Percentiles rank a stretch among this genome's conserved stretches.
Conservation (phyloP, 2,329 filamentous ascomycete species). For the Salinomyces thailandicus region DNA sequence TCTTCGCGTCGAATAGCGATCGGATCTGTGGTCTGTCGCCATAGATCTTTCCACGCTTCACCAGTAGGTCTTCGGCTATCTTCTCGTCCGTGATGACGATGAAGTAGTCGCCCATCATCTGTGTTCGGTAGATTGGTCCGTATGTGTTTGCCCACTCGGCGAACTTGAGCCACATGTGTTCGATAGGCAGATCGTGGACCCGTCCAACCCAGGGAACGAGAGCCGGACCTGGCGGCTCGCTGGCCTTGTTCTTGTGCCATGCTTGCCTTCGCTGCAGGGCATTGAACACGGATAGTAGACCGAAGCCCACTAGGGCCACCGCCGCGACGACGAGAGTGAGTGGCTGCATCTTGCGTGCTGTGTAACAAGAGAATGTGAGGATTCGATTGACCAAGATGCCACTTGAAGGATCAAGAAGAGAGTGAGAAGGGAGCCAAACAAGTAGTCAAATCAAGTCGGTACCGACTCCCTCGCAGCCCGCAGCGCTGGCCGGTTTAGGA, state of each 20-base stretch:
- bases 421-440: background rate
- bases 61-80: constrained; percentile 43
- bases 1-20: constrained; percentile 46
- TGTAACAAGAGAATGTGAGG: background rate
- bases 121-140: constrained; percentile 26
- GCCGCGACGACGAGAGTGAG: constrained; percentile 28
- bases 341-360: constrained; percentile 28
- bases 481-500: no score
- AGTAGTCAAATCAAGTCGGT: no score
- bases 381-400: background rate
- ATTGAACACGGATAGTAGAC: constrained; percentile 24
- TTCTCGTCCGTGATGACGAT: constrained; percentile 43
- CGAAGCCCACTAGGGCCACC: constrained; percentile 30
- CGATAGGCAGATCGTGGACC: constrained; percentile 39
- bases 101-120: constrained; percentile 32
- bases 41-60: constrained; percentile 43
- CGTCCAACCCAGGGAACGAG: constrained; percentile 28
- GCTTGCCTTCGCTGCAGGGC: constrained; percentile 21
- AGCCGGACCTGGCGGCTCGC: constrained; percentile 31
- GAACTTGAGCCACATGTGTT: constrained; percentile 46
- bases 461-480: no score
- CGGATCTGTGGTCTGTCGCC: constrained; percentile 42
- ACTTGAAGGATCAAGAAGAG: background rate
- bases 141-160: constrained; percentile 28
- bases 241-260: constrained; percentile 26